phyloP scores from a whole-genome alignment of 208 protist genomes.

The Balamuthia mandrillaris region DNA sequence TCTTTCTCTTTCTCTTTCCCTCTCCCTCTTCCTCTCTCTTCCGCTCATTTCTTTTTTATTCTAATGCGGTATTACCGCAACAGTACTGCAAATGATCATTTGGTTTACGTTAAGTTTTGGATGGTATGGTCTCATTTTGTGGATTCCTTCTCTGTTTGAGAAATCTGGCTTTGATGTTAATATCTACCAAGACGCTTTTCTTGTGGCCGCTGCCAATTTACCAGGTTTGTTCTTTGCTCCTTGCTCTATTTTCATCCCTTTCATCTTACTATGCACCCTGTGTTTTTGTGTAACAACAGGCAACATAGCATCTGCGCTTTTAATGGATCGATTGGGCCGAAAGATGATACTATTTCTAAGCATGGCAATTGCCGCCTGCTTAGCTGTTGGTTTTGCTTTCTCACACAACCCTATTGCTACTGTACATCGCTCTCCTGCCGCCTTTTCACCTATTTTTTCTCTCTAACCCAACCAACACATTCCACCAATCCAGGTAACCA shows the following conservation, averaged over 20 bases:
- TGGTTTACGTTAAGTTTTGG: conserved; percentile 48
- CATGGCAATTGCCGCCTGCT: background rate
- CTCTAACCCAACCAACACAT: too few relatives aligned
- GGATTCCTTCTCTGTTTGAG: conserved; percentile 42
- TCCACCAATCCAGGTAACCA: too few relatives aligned
- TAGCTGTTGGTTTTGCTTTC: background rate
- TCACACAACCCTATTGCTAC: background rate
- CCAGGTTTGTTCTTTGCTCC: too few relatives aligned
- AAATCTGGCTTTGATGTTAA: background rate
- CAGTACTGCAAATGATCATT: background rate
- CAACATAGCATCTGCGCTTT: conserved; percentile 1
- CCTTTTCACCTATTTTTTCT: too few relatives aligned
- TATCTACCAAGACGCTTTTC: conserved; percentile 35
- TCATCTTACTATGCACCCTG: too few relatives aligned
- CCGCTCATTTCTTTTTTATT: too few relatives aligned
- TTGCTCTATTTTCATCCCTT: too few relatives aligned
- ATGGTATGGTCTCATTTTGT: conserved; percentile 49
- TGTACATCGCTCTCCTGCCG: too few relatives aligned
- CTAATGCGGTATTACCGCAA: too few relatives aligned
- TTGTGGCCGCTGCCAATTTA: background rate
- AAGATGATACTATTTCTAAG: conserved; percentile 35
- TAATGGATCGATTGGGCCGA: conserved; percentile 38
- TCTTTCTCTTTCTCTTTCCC: too few relatives aligned
- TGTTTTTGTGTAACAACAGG: too few relatives aligned
- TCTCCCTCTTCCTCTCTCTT: too few relatives aligned